These are phyloP conservation scores for Coprinopsis strossmayeri DNA, from an alignment of 768 basidiomycete genomes.

Conservation along the genomic window DNA sequence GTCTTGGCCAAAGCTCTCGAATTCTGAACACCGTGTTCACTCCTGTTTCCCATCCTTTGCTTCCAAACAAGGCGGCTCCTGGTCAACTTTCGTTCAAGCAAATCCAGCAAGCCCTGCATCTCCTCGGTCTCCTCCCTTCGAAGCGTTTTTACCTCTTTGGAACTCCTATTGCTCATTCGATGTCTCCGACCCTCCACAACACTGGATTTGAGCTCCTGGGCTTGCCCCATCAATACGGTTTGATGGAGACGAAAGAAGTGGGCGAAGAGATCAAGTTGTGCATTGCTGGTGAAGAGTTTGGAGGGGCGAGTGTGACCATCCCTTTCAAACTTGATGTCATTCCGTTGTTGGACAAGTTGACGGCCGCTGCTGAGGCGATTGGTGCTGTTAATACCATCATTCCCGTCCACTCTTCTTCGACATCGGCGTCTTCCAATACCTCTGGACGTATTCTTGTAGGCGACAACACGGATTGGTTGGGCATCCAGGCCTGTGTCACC, in stretches of 20 bases:
- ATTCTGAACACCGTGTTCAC: slow-evolving; percentile 82
- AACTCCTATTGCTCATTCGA: slow-evolving; percentile 79
- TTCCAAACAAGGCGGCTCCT: slow-evolving; percentile 86
- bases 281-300: slow-evolving; percentile 67
- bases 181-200: slow-evolving; percentile 93
- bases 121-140: slow-evolving; percentile 73
- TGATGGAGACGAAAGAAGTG: slow-evolving; percentile 69
- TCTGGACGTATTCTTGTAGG: slow-evolving; percentile 55
- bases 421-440: slow-evolving; percentile 17
- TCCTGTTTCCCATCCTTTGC: slow-evolving; percentile 83
- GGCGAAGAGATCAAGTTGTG: slow-evolving; percentile 58
- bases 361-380: slow-evolving; percentile 75
- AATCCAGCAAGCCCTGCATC: slow-evolving; percentile 74
- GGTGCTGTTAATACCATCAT: slow-evolving; percentile 96
- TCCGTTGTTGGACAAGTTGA: slow-evolving; percentile 70
- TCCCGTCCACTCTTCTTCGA: slow-evolving; percentile 23
- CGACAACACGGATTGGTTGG: slow-evolving; percentile 96
- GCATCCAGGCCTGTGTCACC: slow-evolving; percentile 58
- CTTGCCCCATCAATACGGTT: slow-evolving; percentile 73
- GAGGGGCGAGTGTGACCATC: slow-evolving; percentile 95
- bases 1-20: slow-evolving; percentile 84
- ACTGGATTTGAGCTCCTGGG: slow-evolving; percentile 77
- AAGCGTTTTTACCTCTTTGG: slow-evolving; percentile 85
- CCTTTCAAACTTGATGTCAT: slow-evolving; percentile 93
- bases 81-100: slow-evolving; percentile 88